phyloP scores from a whole-genome alignment of 2,329 filamentous ascomycete genomes.

The Claviceps sp. region DNA sequence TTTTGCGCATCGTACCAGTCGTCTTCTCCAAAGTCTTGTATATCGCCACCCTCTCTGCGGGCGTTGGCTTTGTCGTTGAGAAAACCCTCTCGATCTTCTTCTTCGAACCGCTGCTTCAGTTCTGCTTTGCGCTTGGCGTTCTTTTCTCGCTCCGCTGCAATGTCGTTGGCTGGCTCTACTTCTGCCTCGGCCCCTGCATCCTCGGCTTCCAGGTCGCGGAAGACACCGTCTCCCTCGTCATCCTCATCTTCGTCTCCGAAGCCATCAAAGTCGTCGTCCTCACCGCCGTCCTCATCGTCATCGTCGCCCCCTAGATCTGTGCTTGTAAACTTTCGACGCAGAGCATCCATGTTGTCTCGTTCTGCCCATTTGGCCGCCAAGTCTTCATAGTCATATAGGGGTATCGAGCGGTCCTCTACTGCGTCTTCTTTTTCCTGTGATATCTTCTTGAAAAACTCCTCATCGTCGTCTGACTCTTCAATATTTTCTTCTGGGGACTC shows the following conservation, averaged over 20 bases:
- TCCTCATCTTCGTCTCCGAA: constrained; percentile 42
- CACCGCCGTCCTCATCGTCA: constrained; percentile 29
- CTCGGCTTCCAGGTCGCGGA: constrained; percentile 62
- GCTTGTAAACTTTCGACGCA: constrained; percentile 65
- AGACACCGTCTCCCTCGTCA: constrained; percentile 65
- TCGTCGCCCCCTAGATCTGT: constrained; percentile 36
- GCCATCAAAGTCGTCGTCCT: constrained; percentile 43
- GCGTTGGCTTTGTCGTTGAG: constrained; percentile 77
- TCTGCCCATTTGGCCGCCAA: constrained; percentile 78
- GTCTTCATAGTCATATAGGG: constrained; percentile 64
- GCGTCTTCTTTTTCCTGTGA: constrained; percentile 54
- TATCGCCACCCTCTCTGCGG: constrained; percentile 51
- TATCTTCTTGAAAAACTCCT: constrained; percentile 53
- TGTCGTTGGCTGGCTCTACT: constrained; percentile 29
- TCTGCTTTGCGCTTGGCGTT: constrained; percentile 93
- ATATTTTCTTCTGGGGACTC: constrained; percentile 45
- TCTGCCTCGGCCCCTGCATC: constrained; percentile 27
- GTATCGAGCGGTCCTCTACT: constrained; percentile 69
- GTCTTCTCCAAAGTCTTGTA: constrained; percentile 85
- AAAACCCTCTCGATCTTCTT: constrained; percentile 95
- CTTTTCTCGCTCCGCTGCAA: constrained; percentile 81
- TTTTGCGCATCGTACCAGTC: constrained; percentile 99
- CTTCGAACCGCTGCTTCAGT: constrained; percentile 84
- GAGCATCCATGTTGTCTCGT: constrained; percentile 58
- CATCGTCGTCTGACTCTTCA: constrained; percentile 36